Evolutionary conservation across 73 alveolate species (phyloP).

Genomic region (Tetrahymena malaccensis): DNA sequence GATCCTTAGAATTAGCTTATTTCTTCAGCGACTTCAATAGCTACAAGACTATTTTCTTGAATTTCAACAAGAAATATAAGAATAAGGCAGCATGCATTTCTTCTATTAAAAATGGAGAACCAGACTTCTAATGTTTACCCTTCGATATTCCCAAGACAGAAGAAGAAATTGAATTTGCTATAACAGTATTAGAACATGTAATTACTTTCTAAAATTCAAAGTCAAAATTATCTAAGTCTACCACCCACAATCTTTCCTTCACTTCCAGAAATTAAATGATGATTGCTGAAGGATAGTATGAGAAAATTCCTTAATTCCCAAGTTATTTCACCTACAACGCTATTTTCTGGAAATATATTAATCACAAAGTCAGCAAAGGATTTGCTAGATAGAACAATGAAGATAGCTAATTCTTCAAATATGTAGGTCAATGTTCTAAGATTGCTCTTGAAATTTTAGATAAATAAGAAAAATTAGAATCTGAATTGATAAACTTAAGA

Average conservation of each 20-base stretch:
- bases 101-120: not conserved
- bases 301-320: not conserved
- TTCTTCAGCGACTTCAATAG: not conserved
- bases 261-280: not conserved
- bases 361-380: not conserved
- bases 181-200: not conserved
- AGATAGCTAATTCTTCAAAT: not conserved
- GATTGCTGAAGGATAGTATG: not conserved
- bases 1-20: constrained; percentile 40
- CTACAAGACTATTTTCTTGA: not conserved
- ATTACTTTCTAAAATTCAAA: not conserved
- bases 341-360: not conserved
- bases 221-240: not conserved
- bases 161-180: not conserved
- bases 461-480: not conserved
- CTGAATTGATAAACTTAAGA: not conserved
- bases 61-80: not conserved
- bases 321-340: not conserved
- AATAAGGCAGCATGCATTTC: not conserved
- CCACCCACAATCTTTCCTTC: not conserved
- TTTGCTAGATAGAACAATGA: not conserved
- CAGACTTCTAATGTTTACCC: not conserved
- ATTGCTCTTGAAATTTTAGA: not conserved
- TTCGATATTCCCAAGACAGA: not conserved
- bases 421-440: not conserved